These are phyloP conservation scores for Phalaenopsis hybrid DNA, from an alignment of 116 monocot species.

Conservation along the genomic window DNA sequence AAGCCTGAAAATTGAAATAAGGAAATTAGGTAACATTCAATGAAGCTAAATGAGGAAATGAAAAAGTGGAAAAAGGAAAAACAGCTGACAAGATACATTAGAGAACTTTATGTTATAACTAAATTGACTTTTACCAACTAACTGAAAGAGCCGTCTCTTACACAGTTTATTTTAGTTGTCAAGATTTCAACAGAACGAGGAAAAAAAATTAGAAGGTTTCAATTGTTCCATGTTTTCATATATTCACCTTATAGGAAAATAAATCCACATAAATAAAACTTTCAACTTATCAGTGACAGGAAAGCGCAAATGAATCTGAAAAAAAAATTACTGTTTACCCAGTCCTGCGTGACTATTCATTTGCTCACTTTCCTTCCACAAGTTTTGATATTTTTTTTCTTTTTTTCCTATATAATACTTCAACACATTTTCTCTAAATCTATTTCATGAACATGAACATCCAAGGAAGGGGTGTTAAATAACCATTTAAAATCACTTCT, in stretches of 20 bases:
- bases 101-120: neutral
- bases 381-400: neutral
- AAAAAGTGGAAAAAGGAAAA: neutral
- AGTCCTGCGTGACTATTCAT: too few relatives aligned
- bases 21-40: neutral
- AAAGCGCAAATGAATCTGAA: too few relatives aligned
- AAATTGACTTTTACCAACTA: neutral
- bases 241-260: neutral
- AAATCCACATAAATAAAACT: neutral
- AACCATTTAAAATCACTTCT: too few relatives aligned
- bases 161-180: neutral
- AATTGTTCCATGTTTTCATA: neutral
- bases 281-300: too few relatives aligned
- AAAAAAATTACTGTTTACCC: too few relatives aligned
- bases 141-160: neutral
- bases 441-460: neutral
- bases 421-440: neutral
- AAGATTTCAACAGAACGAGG: neutral
- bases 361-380: neutral
- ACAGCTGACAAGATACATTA: neutral
- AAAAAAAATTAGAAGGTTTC: neutral
- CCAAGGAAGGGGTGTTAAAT: too few relatives aligned
- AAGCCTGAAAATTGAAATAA: conserved; percentile 45
- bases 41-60: neutral
- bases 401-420: neutral